A percentile compares a stretch with the other conserved stretches of the same genome.
phyloP scores from a whole-genome alignment of 495 filamentous ascomycete genomes.

The Podospora bellae-mahoneyi region DNA sequence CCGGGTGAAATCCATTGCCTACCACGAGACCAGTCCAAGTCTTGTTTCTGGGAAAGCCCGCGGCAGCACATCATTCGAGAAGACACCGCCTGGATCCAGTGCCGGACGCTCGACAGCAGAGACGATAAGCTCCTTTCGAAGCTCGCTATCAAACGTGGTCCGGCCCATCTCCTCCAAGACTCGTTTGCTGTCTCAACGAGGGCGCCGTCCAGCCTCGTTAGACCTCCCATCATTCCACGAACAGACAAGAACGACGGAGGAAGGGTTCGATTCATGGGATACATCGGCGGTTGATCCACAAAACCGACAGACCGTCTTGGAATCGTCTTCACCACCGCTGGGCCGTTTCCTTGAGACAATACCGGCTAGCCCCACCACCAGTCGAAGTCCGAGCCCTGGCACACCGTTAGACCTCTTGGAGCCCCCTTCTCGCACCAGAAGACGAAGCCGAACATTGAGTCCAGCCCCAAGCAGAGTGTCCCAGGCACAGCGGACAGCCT shows the following conservation, averaged over 20 bases:
- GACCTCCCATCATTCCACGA: slow-evolving; percentile 37
- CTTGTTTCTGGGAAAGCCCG: slow-evolving; percentile 29
- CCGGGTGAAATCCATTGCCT: slow-evolving; percentile 47
- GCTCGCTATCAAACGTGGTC: slow-evolving; percentile 50
- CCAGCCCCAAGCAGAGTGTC: slow-evolving; percentile 31
- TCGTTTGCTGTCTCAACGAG: slow-evolving; percentile 37
- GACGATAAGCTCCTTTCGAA: slow-evolving; percentile 51
- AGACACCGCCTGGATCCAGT: slow-evolving; percentile 39
- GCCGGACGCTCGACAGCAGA: slow-evolving; percentile 44
- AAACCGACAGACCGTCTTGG: slow-evolving; percentile 52
- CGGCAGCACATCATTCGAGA: slow-evolving; percentile 26
- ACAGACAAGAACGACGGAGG: slow-evolving; percentile 32
- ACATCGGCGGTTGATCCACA: slow-evolving; percentile 59
- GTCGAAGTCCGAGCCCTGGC: slow-evolving; percentile 49
- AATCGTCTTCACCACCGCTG: slow-evolving; percentile 39
- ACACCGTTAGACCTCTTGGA: slow-evolving; percentile 43
- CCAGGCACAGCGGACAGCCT: slow-evolving; percentile 31
- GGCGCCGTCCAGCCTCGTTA: slow-evolving; percentile 36
- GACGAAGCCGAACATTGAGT: slow-evolving; percentile 45
- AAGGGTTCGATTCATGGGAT: slow-evolving; percentile 69
- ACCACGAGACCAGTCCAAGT: slow-evolving; percentile 40
- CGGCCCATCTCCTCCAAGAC: slow-evolving; percentile 52
- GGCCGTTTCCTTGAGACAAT: slow-evolving; percentile 56
- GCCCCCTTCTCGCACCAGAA: slow-evolving; percentile 22
- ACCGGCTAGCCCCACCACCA: slow-evolving; percentile 53